Evolutionary conservation across 805 yeast species (phyloP).

Genomic region (Yarrowia bubula): DNA sequence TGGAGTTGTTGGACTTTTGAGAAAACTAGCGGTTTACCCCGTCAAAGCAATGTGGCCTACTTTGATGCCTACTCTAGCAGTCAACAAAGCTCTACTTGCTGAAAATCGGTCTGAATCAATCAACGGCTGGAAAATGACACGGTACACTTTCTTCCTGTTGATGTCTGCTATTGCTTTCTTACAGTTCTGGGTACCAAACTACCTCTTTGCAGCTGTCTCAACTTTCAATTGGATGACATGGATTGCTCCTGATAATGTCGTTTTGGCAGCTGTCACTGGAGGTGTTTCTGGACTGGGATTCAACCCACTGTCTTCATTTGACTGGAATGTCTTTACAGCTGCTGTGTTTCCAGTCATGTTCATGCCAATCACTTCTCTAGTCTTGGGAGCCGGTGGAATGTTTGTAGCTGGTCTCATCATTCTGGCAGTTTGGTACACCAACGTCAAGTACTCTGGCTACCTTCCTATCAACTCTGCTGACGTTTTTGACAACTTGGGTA

Average conservation of each 20-base stretch:
- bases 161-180: constrained; percentile 46
- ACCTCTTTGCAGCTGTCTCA: constrained; percentile 46
- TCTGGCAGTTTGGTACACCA: constrained; percentile 50
- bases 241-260: constrained; percentile 53
- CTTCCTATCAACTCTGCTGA: constrained; percentile 57
- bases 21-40: constrained; percentile 58
- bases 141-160: constrained; percentile 49
- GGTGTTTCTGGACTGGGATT: constrained; percentile 49
- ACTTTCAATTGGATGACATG: constrained; percentile 64
- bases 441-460: constrained; percentile 58
- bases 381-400: constrained; percentile 44
- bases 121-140: constrained; percentile 59
- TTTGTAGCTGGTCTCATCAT: constrained; percentile 49
- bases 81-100: constrained; percentile 38
- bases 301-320: constrained; percentile 55
- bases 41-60: constrained; percentile 55
- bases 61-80: constrained; percentile 47
- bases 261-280: constrained; percentile 53
- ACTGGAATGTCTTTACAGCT: constrained; percentile 55
- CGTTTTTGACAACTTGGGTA: constrained; percentile 55
- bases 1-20: constrained; percentile 63
- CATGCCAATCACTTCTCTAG: constrained; percentile 42
- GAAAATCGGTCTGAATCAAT: constrained; percentile 46
- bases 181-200: constrained; percentile 70
- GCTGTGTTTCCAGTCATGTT: constrained; percentile 51